Percentiles rank a stretch among this genome's conserved stretches.
Conservation (phyloP, 805 yeast species). For the Clavispora vitiphila region DNA sequence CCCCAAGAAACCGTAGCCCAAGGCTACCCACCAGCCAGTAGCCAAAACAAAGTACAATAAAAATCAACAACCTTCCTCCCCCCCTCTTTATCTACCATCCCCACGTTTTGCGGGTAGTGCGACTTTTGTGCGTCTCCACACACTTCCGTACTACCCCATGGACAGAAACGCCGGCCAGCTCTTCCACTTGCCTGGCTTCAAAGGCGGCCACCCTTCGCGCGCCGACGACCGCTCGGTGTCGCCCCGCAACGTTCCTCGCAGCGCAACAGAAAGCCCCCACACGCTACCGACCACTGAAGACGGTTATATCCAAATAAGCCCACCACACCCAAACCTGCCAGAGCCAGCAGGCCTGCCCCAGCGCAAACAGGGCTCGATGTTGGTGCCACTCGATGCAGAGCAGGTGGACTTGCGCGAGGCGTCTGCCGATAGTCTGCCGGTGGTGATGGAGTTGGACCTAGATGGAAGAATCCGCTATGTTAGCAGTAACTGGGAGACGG, state of each 20-base stretch:
- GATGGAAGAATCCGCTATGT: slow-evolving; percentile 74
- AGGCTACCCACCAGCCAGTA: too few species aligned
- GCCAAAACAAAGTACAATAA: too few species aligned
- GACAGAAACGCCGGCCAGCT: slow-evolving; percentile 1
- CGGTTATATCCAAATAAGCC: neutral
- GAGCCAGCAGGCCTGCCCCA: too few species aligned
- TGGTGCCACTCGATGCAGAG: slow-evolving; percentile 18
- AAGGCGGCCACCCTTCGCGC: slow-evolving; percentile 4
- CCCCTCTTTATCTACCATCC: neutral
- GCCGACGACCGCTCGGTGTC: slow-evolving; percentile 28
- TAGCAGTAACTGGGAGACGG: slow-evolving; percentile 70
- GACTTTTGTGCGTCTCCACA: slow-evolving; percentile 1
- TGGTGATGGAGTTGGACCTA: slow-evolving; percentile 78
- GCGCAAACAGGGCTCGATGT: too few species aligned
- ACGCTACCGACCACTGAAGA: neutral
- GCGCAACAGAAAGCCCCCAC: neutral
- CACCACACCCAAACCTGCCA: too few species aligned
- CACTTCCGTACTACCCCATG: neutral
- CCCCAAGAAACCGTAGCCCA: too few species aligned
- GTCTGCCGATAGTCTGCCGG: slow-evolving; percentile 64
- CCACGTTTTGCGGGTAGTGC: neutral
- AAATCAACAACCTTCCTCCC: neutral
- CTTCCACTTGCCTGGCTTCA: slow-evolving; percentile 19
- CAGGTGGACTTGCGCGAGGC: slow-evolving; percentile 57
- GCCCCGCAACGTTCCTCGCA: slow-evolving; percentile 24